Evolutionary conservation across 331 rosid species (phyloP).

Genomic region (Arachis monticola): DNA sequence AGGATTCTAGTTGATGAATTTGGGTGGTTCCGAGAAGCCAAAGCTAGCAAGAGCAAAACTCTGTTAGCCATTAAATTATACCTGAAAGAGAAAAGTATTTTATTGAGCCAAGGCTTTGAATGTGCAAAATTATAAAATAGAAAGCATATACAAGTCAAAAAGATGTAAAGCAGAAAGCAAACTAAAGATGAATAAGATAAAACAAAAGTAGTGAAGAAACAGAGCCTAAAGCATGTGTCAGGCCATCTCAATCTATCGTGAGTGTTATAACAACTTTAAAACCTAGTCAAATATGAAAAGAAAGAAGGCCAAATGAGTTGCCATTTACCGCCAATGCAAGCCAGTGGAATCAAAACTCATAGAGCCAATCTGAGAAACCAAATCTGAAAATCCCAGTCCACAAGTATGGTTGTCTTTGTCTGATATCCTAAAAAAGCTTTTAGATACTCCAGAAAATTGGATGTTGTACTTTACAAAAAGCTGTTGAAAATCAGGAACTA

Average conservation of each 20-base stretch:
- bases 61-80: constrained; percentile 98
- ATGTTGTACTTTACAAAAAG: constrained; percentile 98
- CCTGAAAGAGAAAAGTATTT: constrained; percentile 45
- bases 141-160: constrained; percentile 32
- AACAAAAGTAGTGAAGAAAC: constrained; percentile 11
- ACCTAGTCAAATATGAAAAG: constrained; percentile 7
- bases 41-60: constrained; percentile 83
- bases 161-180: constrained; percentile 22
- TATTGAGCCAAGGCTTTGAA: constrained; percentile 33
- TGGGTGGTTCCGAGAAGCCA: constrained; percentile 92
- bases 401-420: constrained; percentile 61
- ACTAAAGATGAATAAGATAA: background rate
- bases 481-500: constrained; percentile 58
- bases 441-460: constrained; percentile 96
- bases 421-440: constrained; percentile 72
- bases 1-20: constrained; percentile 75
- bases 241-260: constrained; percentile 34
- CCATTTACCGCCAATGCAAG: constrained; percentile 93
- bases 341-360: constrained; percentile 93
- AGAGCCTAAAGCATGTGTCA: constrained; percentile 7
- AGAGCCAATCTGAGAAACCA: constrained; percentile 89
- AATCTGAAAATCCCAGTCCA: constrained; percentile 64
- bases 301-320: constrained; percentile 23
- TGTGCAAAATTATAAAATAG: constrained; percentile 23
- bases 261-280: constrained; percentile 33